These are phyloP conservation scores for Apiospora koreana DNA, from an alignment of 2,329 filamentous ascomycete genomes.

Conservation along the genomic window DNA sequence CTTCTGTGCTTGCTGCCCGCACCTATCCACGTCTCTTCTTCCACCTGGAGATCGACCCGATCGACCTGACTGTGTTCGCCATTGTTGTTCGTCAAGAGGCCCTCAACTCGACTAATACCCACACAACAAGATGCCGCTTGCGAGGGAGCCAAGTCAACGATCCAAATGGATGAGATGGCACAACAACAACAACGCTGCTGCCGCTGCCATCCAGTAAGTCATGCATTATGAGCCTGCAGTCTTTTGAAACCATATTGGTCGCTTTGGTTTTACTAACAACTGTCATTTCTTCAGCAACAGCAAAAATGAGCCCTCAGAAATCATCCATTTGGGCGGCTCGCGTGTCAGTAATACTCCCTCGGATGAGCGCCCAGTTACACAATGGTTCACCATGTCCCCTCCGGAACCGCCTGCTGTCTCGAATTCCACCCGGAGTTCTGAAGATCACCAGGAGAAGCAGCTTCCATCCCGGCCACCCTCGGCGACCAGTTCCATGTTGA, in stretches of 20 bases:
- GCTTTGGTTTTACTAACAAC: background rate
- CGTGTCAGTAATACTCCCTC: slow-evolving; percentile 4
- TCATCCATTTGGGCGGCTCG: slow-evolving; percentile 16
- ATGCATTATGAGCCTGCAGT: background rate
- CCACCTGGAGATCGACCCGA: background rate
- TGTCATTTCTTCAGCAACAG: background rate
- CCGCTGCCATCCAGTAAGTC: background rate
- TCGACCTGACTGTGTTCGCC: background rate
- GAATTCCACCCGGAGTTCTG: background rate
- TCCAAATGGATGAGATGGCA: slow-evolving; percentile 17
- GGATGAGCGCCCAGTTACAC: slow-evolving; percentile 8
- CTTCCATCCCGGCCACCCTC: background rate
- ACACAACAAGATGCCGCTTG: slow-evolving; percentile 13
- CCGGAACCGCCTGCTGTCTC: background rate
- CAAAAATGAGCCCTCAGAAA: slow-evolving; percentile 11
- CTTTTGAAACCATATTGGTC: background rate
- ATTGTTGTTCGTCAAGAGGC: background rate
- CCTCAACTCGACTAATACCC: background rate
- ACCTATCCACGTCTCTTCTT: background rate
- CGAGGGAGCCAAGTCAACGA: slow-evolving; percentile 15
- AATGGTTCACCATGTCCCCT: slow-evolving; percentile 5
- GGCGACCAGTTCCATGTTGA: background rate
- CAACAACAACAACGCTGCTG: slow-evolving; percentile 7
- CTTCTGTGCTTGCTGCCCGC: background rate
- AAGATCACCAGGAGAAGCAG: background rate